Evolutionary conservation across 2,329 filamentous ascomycete genomes (phyloP).

Genomic region (Monilinia fructicola): DNA sequence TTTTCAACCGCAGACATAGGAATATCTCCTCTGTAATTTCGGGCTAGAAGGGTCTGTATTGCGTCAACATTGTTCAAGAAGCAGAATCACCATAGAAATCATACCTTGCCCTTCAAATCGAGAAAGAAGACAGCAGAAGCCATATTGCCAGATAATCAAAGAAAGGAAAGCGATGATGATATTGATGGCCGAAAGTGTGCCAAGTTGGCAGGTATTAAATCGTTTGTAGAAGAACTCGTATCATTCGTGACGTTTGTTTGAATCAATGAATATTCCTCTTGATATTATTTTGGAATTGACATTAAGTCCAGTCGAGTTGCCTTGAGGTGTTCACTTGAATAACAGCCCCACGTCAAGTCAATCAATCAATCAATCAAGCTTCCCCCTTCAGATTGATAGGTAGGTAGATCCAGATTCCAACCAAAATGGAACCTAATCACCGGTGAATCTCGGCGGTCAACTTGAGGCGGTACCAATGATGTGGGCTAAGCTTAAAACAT

Average conservation of each 20-base stretch:
- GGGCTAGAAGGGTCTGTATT: slow-evolving; percentile 85
- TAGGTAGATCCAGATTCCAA: slow-evolving; percentile 15
- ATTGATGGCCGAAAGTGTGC: slow-evolving; percentile 19
- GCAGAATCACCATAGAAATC: slow-evolving; percentile 29
- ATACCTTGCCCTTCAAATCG: slow-evolving; percentile 98
- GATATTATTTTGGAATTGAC: neutral
- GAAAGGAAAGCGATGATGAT: slow-evolving; percentile 14
- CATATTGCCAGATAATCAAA: slow-evolving; percentile 54
- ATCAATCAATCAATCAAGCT: slow-evolving; percentile 19
- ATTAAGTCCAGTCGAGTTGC: slow-evolving; percentile 1
- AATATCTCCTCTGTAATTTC: slow-evolving; percentile 97
- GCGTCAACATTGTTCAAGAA: slow-evolving; percentile 29
- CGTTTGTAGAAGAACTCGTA: slow-evolving; percentile 22
- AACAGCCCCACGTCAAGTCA: slow-evolving; percentile 34
- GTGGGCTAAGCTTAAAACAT: neutral
- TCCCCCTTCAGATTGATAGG: slow-evolving; percentile 8
- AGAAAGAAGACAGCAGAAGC: slow-evolving; percentile 98
- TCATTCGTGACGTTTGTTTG: slow-evolving; percentile 29
- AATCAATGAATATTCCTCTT: neutral
- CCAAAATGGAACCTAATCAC: slow-evolving; percentile 5
- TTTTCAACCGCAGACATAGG: slow-evolving; percentile 99
- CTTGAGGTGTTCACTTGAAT: slow-evolving; percentile 14
- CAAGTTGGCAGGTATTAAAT: slow-evolving; percentile 26
- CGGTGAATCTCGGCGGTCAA: slow-evolving; percentile 14
- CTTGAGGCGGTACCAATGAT: neutral